phyloP scores from a whole-genome alignment of 1,284 basidiomycete genomes.

The Cutaneotrichosporon dermatis region DNA sequence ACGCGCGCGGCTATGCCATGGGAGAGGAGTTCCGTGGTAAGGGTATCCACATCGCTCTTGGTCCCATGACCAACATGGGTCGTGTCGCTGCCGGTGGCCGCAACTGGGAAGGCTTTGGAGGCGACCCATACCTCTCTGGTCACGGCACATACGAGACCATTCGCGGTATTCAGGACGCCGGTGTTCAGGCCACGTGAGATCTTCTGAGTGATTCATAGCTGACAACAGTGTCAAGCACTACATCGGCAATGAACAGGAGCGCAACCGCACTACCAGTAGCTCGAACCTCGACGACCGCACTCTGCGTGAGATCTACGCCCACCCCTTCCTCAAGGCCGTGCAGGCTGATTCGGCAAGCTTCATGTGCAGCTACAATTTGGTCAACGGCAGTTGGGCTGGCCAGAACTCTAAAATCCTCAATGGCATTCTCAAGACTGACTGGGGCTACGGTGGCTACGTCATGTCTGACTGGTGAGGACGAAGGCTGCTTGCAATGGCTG shows the following conservation, averaged over 20 bases:
- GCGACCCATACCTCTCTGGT: constrained; percentile 62
- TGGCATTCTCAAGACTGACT: constrained; percentile 66
- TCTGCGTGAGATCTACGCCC: constrained; percentile 26
- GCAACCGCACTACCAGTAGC: constrained; percentile 21
- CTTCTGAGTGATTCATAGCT: background rate
- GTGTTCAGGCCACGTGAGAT: constrained; percentile 57
- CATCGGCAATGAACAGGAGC: constrained; percentile 29
- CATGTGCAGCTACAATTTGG: constrained; percentile 67
- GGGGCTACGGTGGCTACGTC: constrained; percentile 55
- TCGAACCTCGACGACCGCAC: constrained; percentile 27
- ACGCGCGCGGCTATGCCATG: constrained; percentile 67
- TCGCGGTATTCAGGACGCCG: constrained; percentile 65
- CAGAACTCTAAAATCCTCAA: constrained; percentile 62
- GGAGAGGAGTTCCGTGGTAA: constrained; percentile 73
- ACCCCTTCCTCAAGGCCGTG: constrained; percentile 60
- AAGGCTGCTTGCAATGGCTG: constrained; percentile 20
- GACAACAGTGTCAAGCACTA: constrained; percentile 22
- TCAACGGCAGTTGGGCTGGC: constrained; percentile 62
- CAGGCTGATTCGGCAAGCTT: constrained; percentile 65
- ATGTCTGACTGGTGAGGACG: constrained; percentile 6
- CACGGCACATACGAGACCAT: constrained; percentile 68
- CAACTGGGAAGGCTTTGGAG: constrained; percentile 80
- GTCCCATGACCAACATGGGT: constrained; percentile 53
- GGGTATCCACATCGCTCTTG: constrained; percentile 68
- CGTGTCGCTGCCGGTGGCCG: constrained; percentile 64